These are phyloP conservation scores for Stachybotrys elegans DNA, from an alignment of 2,329 filamentous ascomycete genomes.

Conservation along the genomic window DNA sequence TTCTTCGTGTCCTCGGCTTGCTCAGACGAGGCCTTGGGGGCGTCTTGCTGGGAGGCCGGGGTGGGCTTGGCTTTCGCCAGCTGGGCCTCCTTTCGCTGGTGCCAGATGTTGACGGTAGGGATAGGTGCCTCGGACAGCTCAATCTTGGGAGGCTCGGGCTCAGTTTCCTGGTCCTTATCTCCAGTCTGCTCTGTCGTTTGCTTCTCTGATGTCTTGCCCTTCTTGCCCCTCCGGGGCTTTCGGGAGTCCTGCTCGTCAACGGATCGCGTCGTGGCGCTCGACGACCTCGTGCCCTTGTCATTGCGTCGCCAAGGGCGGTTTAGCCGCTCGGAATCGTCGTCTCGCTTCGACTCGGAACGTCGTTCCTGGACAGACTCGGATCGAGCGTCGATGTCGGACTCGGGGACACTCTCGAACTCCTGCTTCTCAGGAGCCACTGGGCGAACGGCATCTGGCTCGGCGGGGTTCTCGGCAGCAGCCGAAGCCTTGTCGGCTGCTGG, in stretches of 20 bases:
- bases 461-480: constrained; percentile 16
- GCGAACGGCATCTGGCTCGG: constrained; percentile 17
- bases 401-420: constrained; percentile 26
- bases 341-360: constrained; percentile 27
- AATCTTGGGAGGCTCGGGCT: constrained; percentile 47
- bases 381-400: constrained; percentile 31
- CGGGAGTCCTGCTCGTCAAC: constrained; percentile 53
- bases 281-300: constrained; percentile 50
- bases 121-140: constrained; percentile 76
- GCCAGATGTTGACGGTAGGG: constrained; percentile 85
- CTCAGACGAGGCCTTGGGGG: constrained; percentile 18
- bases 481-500: too few species aligned
- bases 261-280: constrained; percentile 60
- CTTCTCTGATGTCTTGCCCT: constrained; percentile 41
- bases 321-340: constrained; percentile 32
- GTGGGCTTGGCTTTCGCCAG: constrained; percentile 45
- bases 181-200: constrained; percentile 45
- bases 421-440: constrained; percentile 24
- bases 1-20: constrained; percentile 40
- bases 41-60: constrained; percentile 30
- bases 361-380: constrained; percentile 28
- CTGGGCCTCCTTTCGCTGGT: constrained; percentile 65
- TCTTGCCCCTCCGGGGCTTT: constrained; percentile 56
- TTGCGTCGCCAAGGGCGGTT: constrained; percentile 35
- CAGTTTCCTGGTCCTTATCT: constrained; percentile 49